Evolutionary conservation across 208 protist genomes (phyloP), one percentile per base, ranked within the genome.

Genomic region (Acanthamoeba lenticulata): DNA sequence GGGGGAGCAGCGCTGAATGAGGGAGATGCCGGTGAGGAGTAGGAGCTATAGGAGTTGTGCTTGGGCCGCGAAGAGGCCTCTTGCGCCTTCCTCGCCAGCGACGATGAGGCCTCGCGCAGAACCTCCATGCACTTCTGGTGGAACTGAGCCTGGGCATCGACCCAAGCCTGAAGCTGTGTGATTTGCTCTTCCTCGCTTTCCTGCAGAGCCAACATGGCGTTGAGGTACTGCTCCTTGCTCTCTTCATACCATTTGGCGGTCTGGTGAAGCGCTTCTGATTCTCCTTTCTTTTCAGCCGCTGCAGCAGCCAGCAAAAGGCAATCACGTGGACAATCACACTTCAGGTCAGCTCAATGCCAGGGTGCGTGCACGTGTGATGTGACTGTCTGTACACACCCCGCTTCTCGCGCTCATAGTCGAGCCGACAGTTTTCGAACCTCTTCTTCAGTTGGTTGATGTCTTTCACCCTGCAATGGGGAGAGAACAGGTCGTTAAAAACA

Each of bases 381-480:
- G n/a, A n/a, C n/a, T n/a, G n/a, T n/a, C n/a, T n/a, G n/a, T n/a
- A n/a, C n/a, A n/a, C 29, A 85, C 74, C 74, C 55, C 74, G 32
- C 74, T 85, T 85, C n/a, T 85, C 74, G 7, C 74, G 38, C 29
- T 85, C 74, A 42, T 85, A 85, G 44, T 85, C 74, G 19, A 85
- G 74, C 21, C 74, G 17, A 24, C 74, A 57, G 42, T 85, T 85
- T 29, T 85, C 74, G 44, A 21, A n/a, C 38, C 44, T n/a, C 44
- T 85, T 85, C 74, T 85, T 85, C 27, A 85, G 38, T 29, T 85
- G 74, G 44, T 85, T 85, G 24, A 85, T 85, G 74, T 85, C 74
- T 19, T 85, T 85, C 27, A 85, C 32, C 74, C 74, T 85, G 40
- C 65, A 45, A 79, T 79, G 17, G 44, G 5, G 1, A 42, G 13